These are phyloP conservation scores for Chlamydomonas sphaeroides DNA, from an alignment of 139 green algal species.

Conservation along the genomic window DNA sequence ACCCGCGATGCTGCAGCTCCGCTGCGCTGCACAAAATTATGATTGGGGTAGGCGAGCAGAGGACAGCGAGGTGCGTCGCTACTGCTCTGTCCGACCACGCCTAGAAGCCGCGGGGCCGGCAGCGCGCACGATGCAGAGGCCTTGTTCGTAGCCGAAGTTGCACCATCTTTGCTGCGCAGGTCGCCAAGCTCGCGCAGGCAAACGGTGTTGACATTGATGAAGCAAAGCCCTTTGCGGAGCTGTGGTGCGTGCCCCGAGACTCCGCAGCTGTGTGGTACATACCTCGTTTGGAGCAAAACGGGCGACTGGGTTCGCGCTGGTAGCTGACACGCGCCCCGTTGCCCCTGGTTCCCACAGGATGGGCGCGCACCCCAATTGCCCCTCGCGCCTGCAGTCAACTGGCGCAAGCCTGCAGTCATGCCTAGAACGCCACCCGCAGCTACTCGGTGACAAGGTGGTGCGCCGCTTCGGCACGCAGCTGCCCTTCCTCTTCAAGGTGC, in stretches of 20 bases:
- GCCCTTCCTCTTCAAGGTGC: slow-evolving; percentile 96
- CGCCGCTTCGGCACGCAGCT: slow-evolving; percentile 79
- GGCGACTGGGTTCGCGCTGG: no score
- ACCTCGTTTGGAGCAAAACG: no score
- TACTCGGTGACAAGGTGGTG: slow-evolving; percentile 73
- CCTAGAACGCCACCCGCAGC: slow-evolving; percentile 73
- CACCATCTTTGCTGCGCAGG: slow-evolving; percentile 61
- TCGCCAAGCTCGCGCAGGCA: slow-evolving; percentile 74
- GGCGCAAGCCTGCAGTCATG: slow-evolving; percentile 65
- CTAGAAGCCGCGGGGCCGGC: no score
- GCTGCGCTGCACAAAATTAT: slow-evolving; percentile 88
- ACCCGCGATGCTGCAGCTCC: slow-evolving; percentile 18
- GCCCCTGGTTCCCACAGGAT: no score
- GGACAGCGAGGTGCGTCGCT: slow-evolving; percentile 70
- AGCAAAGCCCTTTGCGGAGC: slow-evolving; percentile 90
- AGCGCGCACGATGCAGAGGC: no score
- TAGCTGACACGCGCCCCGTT: no score
- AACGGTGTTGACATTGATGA: slow-evolving; percentile 74
- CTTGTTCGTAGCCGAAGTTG: no score
- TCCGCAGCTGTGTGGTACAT: no score
- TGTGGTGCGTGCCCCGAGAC: slow-evolving; percentile 76
- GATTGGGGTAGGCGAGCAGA: slow-evolving; percentile 80
- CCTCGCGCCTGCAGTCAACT: slow-evolving; percentile 68
- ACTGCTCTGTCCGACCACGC: no score
- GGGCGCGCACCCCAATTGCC: slow-evolving; percentile 93